These are phyloP conservation scores for Trypanosoma cruzi DNA, from an alignment of 208 protist genomes.

Conservation along the genomic window DNA sequence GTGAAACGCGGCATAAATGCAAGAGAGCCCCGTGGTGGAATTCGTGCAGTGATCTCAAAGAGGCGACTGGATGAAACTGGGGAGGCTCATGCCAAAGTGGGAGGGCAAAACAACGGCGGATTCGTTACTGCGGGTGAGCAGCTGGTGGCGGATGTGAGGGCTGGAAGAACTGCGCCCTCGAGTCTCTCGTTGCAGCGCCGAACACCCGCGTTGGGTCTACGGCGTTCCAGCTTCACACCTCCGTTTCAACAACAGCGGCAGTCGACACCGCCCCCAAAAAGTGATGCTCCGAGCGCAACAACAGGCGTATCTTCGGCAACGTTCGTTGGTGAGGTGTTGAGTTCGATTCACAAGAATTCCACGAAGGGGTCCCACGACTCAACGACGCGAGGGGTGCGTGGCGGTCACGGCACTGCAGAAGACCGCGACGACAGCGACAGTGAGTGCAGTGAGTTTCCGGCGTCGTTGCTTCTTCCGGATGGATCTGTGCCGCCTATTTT, in stretches of 20 bases:
- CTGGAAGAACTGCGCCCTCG: conserved; percentile 39
- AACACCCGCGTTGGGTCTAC: conserved; percentile 62
- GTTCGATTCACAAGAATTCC: conserved; percentile 16
- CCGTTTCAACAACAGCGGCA: conserved; percentile 57
- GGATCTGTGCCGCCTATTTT: conserved; percentile 68
- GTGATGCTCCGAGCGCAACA: background rate
- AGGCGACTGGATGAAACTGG: background rate
- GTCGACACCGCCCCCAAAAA: conserved; percentile 13
- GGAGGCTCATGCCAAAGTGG: background rate
- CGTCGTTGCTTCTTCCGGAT: conserved; percentile 66
- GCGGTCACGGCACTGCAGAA: background rate
- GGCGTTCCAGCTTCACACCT: conserved; percentile 55
- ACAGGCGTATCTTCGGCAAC: background rate
- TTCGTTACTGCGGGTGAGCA: conserved; percentile 72
- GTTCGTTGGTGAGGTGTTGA: conserved; percentile 33
- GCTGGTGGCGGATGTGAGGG: conserved; percentile 46
- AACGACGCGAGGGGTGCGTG: conserved; percentile 4
- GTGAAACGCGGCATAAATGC: background rate
- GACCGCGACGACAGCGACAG: conserved; percentile 25
- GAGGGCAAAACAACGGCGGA: conserved; percentile 19
- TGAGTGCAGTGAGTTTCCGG: conserved; percentile 41
- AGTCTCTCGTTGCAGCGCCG: conserved; percentile 44
- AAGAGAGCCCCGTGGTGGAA: conserved; percentile 3
- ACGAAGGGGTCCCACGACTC: conserved; percentile 4
- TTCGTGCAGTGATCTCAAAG: background rate